Evolutionary conservation across 1,139 yeast genomes (phyloP).

Genomic region (Blastobotrys raffinosifermentans): DNA sequence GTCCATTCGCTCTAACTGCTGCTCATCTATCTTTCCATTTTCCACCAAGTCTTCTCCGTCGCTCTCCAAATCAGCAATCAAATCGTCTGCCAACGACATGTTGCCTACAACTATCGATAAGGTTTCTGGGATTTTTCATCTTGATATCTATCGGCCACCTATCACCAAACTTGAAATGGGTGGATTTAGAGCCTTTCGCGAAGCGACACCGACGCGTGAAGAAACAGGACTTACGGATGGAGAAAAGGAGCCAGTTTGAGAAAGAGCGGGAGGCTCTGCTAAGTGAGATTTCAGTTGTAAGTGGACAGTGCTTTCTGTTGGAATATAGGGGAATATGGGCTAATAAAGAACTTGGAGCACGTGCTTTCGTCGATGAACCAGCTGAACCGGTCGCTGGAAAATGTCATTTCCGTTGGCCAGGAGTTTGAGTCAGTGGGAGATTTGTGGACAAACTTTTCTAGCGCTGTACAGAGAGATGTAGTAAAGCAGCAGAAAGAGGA

Average conservation of each 20-base stretch:
- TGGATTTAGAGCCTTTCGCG: neutral
- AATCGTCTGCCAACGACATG: constrained; percentile 36
- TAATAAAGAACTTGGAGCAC: constrained; percentile 40
- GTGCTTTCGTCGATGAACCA: constrained; percentile 46
- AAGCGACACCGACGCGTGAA: neutral
- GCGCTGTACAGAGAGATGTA: constrained; percentile 31
- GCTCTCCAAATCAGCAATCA: constrained; percentile 34
- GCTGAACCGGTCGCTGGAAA: constrained; percentile 46
- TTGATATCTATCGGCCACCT: neutral
- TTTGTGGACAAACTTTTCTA: constrained; percentile 47
- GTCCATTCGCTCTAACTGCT: constrained; percentile 10
- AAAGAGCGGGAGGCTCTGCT: constrained; percentile 40
- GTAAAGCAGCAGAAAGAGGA: too few species aligned
- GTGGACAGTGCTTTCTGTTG: too few species aligned
- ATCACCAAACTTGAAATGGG: neutral
- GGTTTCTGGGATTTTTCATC: neutral
- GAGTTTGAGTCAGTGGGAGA: constrained; percentile 48
- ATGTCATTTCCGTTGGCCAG: constrained; percentile 48
- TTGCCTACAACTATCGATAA: neutral
- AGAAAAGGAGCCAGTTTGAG: constrained; percentile 32
- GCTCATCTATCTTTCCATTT: constrained; percentile 9
- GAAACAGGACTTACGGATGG: neutral
- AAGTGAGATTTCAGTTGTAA: constrained; percentile 35
- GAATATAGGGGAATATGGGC: neutral
- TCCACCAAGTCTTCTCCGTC: constrained; percentile 23